Evolutionary conservation across 257 asterid genomes (phyloP).

Genomic region (Solanum tacnaense): DNA sequence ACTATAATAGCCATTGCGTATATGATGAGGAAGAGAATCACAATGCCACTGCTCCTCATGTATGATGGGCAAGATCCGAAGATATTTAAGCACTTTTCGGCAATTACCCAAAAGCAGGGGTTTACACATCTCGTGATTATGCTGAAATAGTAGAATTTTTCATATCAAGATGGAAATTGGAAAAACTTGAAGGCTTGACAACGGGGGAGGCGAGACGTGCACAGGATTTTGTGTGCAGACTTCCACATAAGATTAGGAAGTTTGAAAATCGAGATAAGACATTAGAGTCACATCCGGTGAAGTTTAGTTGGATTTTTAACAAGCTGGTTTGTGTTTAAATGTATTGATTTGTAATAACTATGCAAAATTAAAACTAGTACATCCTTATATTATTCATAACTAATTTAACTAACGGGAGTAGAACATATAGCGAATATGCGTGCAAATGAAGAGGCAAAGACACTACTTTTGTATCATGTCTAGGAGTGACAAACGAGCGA

Average conservation of each 20-base stretch:
- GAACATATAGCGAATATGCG: too few relatives aligned
- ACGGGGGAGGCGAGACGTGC: constrained; percentile 12
- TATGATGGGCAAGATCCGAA: constrained; percentile 17
- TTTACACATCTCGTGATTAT: constrained; percentile 14
- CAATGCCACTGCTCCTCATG: constrained; percentile 16
- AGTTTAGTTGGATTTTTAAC: constrained; percentile 27
- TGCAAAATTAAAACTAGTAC: not conserved
- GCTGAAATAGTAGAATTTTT: constrained; percentile 19
- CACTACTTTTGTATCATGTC: too few relatives aligned
- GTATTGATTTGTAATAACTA: not conserved
- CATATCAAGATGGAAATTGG: constrained; percentile 18
- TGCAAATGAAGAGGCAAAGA: too few relatives aligned
- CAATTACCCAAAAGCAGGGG: constrained; percentile 3
- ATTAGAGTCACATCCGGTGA: not conserved
- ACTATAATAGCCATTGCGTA: not conserved
- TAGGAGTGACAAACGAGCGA: too few relatives aligned
- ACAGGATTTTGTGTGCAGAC: constrained; percentile 25
- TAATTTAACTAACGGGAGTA: too few relatives aligned
- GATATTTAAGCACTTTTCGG: constrained; percentile 12
- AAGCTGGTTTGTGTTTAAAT: not conserved
- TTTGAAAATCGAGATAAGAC: constrained; percentile 1
- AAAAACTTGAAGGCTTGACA: constrained; percentile 11
- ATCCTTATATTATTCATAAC: too few relatives aligned
- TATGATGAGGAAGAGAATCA: too few relatives aligned
- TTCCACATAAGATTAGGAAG: constrained; percentile 7